A percentile compares a stretch with the other conserved stretches of the same genome.
phyloP scores from a whole-genome alignment of 2,329 filamentous ascomycete genomes.

The Colletotrichum trifolii region DNA sequence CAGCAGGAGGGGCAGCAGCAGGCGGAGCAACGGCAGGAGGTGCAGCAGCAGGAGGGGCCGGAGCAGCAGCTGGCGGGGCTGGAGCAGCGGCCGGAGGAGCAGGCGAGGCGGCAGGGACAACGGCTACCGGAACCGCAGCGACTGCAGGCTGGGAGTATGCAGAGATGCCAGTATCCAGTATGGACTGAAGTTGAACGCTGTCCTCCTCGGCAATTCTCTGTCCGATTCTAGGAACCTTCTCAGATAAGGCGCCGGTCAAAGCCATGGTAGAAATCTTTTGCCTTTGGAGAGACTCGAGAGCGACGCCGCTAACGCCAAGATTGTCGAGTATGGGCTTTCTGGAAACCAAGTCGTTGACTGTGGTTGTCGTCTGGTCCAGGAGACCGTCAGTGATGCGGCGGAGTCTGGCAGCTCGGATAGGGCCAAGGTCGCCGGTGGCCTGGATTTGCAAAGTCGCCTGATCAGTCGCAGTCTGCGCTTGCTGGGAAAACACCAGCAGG shows the following conservation, averaged over 20 bases:
- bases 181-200: constrained; percentile 39
- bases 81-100: neutral
- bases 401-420: constrained; percentile 38
- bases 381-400: constrained; percentile 39
- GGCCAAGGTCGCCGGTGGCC: constrained; percentile 37
- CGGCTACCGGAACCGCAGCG: constrained; percentile 18
- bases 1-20: neutral
- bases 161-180: constrained; percentile 39
- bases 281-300: constrained; percentile 39
- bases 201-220: constrained; percentile 41
- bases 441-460: constrained; percentile 42
- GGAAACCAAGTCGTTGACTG: constrained; percentile 37
- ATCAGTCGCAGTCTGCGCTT: constrained; percentile 35
- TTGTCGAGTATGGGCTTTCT: constrained; percentile 43
- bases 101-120: constrained; percentile 7
- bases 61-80: neutral
- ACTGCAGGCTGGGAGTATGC: constrained; percentile 32
- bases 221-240: constrained; percentile 42
- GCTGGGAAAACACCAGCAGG: constrained; percentile 25
- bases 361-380: constrained; percentile 39
- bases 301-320: constrained; percentile 41
- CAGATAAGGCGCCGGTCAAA: constrained; percentile 40
- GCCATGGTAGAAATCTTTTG: constrained; percentile 39
- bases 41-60: neutral
- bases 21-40: neutral